Percentiles rank a stretch among this genome's conserved stretches.
These are phyloP conservation scores for Ceratobasidium sp. DNA, from an alignment of 1,284 basidiomycete genomes.

Conservation along the genomic window DNA sequence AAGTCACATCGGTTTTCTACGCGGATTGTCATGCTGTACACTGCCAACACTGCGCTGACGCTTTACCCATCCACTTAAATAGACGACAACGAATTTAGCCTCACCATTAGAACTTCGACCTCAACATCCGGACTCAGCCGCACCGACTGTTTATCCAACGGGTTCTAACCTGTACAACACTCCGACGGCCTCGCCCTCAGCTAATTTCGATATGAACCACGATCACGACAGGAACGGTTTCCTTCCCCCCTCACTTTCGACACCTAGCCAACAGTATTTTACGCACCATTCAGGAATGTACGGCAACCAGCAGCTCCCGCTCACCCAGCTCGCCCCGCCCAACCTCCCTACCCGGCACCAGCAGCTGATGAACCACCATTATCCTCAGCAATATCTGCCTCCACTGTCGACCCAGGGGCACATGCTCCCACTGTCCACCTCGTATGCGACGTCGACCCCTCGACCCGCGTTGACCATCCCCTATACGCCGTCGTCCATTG, in stretches of 20 bases:
- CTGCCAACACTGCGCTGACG: slow-evolving; percentile 22
- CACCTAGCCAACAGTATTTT: slow-evolving; percentile 1
- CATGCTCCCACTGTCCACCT: slow-evolving; percentile 9
- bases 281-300: slow-evolving; percentile 9
- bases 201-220: slow-evolving; percentile 33
- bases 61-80: slow-evolving; percentile 14
- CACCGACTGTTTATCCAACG: slow-evolving; percentile 11
- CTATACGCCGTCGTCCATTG: slow-evolving; percentile 34
- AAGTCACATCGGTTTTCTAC: slow-evolving; percentile 21
- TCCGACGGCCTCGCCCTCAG: neutral
- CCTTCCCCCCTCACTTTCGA: slow-evolving; percentile 11
- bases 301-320: slow-evolving; percentile 10
- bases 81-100: slow-evolving; percentile 21
- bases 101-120: slow-evolving; percentile 31
- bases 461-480: slow-evolving; percentile 12
- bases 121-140: slow-evolving; percentile 21
- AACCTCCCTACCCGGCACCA: neutral
- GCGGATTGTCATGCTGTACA: slow-evolving; percentile 16
- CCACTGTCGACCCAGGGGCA: slow-evolving; percentile 16
- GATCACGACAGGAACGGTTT: slow-evolving; percentile 8
- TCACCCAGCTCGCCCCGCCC: neutral
- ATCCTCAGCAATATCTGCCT: neutral
- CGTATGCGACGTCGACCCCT: slow-evolving; percentile 20
- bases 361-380: neutral
- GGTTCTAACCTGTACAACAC: slow-evolving; percentile 7